phyloP scores from a whole-genome alignment of 495 filamentous ascomycete species.

The Aspergillus bridgeri region DNA sequence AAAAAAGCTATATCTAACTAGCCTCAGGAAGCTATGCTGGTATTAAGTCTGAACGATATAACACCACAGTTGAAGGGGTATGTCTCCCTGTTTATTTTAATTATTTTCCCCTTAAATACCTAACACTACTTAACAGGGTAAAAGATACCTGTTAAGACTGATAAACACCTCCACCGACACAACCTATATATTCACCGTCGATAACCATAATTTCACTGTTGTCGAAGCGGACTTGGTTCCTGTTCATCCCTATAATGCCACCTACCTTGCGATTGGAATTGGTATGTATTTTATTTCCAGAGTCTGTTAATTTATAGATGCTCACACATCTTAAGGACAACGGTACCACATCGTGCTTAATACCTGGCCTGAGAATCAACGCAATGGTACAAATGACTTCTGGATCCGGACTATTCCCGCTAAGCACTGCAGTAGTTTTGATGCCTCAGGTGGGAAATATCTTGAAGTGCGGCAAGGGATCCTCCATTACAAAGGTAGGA shows the following conservation, averaged over 20 bases:
- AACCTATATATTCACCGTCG: conserved; percentile 45
- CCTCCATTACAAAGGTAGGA: conserved; percentile 1
- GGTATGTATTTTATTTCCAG: conserved; percentile 26
- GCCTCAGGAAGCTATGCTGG: conserved; percentile 5
- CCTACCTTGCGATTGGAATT: conserved; percentile 48
- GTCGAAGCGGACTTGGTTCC: conserved; percentile 43
- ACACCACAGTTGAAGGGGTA: background rate
- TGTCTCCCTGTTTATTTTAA: background rate
- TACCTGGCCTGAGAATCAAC: conserved; percentile 33
- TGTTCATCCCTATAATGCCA: conserved; percentile 38
- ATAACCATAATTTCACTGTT: conserved; percentile 40
- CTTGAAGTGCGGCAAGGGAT: conserved; percentile 9
- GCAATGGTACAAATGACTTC: conserved; percentile 38
- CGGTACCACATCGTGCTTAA: conserved; percentile 61
- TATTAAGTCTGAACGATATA: background rate
- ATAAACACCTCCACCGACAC: conserved; percentile 43
- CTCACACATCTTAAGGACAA: conserved; percentile 34
- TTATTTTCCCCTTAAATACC: conserved; percentile 31
- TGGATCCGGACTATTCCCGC: conserved; percentile 50
- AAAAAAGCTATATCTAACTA: too few species aligned
- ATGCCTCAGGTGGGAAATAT: too few species aligned
- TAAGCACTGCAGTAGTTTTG: conserved; percentile 5
- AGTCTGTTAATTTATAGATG: background rate
- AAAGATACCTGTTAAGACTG: conserved; percentile 19
- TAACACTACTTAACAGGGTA: background rate